Base-by-base conservation (phyloP, 805 yeast species). In the Henningerozyma blattae region DNA sequence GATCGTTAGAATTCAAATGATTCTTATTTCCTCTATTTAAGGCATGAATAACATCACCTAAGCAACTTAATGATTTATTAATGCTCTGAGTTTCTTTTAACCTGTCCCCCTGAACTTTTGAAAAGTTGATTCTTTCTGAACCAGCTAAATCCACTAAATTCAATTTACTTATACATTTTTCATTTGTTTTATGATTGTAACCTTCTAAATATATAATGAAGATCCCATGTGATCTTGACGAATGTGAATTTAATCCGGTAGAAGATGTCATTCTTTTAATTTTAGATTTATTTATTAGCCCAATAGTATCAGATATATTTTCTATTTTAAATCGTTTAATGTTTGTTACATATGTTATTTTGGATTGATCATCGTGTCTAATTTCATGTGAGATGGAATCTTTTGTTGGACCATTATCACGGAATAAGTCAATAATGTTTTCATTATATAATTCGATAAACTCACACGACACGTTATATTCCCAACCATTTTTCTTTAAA, bases 91-190 rank as follows among this genome's bases (percentile, higher is more conserved):
- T 87, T 54, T 89, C 98, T 42, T 72, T 71, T 18, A 89, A 60
- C 32, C 96, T 59, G 10, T 77, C 82, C 0, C 96, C 96, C 1
- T 71, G 68, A 0, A 75, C 93, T 47, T 77, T 81, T 0, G 95
- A 81, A 14, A 71, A 67, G 8, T 76, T 56, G 13, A 87, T 62
- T 37, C 97, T 65, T 59, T 89, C 98, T 0, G 95, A 84, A 2
- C 98, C 98, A 0, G 98, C 98, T 35, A 89, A 63, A 58, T 89
- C 98, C 32, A 91, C 75, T 35, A 89, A 60, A 48, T 89, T 87
- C 37, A 89, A 61, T 2, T 71, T 66, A 9, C 95, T 91, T 13
- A 58, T 46, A 2, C 68, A 54, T 1, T 41, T 38, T 19, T 70
- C 71, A 0, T 72, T 70, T 0, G 79, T 72, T 8, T 48, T 46